Percentiles rank a stretch among this genome's conserved stretches.
These are phyloP conservation scores for Oryza rufipogon DNA, from an alignment of 176 grass and related monocot species.

Conservation along the genomic window DNA sequence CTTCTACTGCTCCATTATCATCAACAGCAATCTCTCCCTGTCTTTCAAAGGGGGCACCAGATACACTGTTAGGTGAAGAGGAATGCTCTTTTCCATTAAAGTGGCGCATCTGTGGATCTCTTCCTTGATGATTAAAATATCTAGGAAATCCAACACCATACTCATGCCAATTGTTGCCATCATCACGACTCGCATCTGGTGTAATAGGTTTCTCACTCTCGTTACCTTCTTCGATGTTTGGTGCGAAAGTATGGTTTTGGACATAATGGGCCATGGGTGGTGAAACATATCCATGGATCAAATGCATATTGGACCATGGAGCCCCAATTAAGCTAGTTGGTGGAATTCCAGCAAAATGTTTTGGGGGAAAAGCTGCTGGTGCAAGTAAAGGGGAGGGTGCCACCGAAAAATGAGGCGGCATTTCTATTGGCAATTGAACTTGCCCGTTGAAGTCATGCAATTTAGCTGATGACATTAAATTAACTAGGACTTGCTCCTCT, in stretches of 20 bases:
- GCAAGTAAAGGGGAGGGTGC: conserved; percentile 52
- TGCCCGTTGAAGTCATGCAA: conserved; percentile 80
- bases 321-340: conserved; percentile 57
- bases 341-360: conserved; percentile 62
- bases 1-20: conserved; percentile 43
- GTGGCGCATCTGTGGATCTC: conserved; percentile 54
- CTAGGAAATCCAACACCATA: conserved; percentile 49
- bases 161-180: conserved; percentile 50
- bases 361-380: conserved; percentile 55
- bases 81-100: conserved; percentile 54
- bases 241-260: conserved; percentile 44
- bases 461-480: conserved; percentile 72
- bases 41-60: conserved; percentile 42
- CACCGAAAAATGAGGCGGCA: conserved; percentile 56
- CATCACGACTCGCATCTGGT: conserved; percentile 46
- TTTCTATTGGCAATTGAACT: conserved; percentile 66
- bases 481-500: conserved; percentile 73
- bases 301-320: conserved; percentile 74
- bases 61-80: conserved; percentile 44
- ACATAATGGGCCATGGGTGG: conserved; percentile 64
- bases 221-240: conserved; percentile 50
- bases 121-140: conserved; percentile 49
- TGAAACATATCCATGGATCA: conserved; percentile 56
- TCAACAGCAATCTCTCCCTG: conserved; percentile 50
- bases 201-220: conserved; percentile 49